phyloP scores from a whole-genome alignment of 2,329 filamentous ascomycete species.

The Penicillium sp. region DNA sequence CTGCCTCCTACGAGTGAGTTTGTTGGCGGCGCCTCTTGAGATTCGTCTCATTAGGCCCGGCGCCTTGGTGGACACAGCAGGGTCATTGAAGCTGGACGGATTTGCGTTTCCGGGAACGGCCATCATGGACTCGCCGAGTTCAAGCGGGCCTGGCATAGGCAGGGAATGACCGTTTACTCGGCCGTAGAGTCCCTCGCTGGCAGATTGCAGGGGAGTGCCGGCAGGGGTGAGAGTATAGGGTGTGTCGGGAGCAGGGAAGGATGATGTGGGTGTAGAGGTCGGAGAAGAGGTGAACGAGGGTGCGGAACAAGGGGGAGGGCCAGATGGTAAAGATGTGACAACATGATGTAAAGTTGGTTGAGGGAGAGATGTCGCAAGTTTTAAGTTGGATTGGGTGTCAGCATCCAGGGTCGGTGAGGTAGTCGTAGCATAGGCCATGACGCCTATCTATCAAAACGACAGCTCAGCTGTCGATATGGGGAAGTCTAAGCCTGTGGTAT shows the following conservation, averaged over 20 bases:
- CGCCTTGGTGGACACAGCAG: conserved; percentile 53
- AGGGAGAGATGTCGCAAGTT: conserved; percentile 30
- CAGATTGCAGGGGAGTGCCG: conserved; percentile 34
- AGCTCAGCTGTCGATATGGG: conserved; percentile 31
- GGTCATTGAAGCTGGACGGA: conserved; percentile 58
- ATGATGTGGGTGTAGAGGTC: conserved; percentile 30
- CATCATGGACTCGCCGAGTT: conserved; percentile 71
- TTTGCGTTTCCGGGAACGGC: conserved; percentile 42
- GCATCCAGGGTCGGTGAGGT: conserved; percentile 37
- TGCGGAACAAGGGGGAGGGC: conserved; percentile 26
- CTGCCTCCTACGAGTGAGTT: conserved; percentile 66
- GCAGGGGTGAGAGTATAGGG: conserved; percentile 37
- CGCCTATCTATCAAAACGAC: conserved; percentile 30
- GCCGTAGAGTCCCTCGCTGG: conserved; percentile 34
- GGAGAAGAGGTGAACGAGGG: conserved; percentile 32
- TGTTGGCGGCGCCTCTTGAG: conserved; percentile 74
- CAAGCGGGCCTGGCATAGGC: conserved; percentile 54
- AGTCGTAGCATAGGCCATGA: conserved; percentile 40
- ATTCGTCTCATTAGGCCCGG: conserved; percentile 76
- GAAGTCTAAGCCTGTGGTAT: conserved; percentile 26
- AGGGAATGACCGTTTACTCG: conserved; percentile 28
- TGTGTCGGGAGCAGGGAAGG: conserved; percentile 25
- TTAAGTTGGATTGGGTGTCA: conserved; percentile 37
- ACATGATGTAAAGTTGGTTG: conserved; percentile 38
- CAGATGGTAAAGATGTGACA: conserved; percentile 29